These are phyloP conservation scores for Boeremia exigua DNA, from an alignment of 2,329 filamentous ascomycete genomes.

Conservation along the genomic window DNA sequence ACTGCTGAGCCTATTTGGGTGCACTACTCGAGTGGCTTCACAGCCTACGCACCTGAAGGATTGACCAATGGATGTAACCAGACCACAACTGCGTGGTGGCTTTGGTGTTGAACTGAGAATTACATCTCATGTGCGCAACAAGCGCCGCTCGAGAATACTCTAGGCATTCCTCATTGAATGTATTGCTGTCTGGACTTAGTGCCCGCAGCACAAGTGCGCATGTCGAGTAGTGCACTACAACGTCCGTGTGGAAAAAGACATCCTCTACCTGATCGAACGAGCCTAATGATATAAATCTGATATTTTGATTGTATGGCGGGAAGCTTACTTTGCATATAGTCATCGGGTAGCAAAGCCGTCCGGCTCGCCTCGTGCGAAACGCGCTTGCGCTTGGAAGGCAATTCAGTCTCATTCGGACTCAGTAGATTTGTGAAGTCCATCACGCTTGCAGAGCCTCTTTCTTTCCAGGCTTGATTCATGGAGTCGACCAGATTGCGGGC, in stretches of 20 bases:
- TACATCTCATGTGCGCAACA: not conserved
- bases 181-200: not conserved
- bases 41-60: not conserved
- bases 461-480: not conserved
- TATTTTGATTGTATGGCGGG: too few species aligned
- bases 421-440: not conserved
- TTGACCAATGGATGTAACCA: not conserved
- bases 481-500: not conserved
- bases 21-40: not conserved
- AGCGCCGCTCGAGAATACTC: not conserved
- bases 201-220: not conserved
- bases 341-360: not conserved
- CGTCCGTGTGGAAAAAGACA: not conserved
- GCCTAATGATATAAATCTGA: too few species aligned
- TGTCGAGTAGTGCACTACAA: not conserved
- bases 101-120: not conserved
- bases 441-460: not conserved
- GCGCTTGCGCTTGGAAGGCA: not conserved
- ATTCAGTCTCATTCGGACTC: not conserved
- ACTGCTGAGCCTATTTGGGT: not conserved
- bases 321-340: not conserved
- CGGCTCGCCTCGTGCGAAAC: not conserved
- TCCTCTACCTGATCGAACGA: not conserved
- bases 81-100: not conserved
- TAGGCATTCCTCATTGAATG: not conserved